phyloP scores from a whole-genome alignment of 139 green algal genomes.

The Micractinium conductrix region DNA sequence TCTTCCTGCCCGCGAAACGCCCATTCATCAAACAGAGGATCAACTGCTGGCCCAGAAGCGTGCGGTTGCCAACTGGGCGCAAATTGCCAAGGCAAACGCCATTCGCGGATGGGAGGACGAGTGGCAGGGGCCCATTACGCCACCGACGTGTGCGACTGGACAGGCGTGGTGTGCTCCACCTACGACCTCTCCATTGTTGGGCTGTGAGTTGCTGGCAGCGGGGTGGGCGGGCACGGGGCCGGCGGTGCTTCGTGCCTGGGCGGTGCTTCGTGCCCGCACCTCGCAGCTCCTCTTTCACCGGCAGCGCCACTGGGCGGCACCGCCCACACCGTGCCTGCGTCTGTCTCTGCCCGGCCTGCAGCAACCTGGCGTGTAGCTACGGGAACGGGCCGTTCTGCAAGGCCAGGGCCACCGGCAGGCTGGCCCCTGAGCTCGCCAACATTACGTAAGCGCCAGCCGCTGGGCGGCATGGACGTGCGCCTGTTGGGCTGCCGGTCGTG shows the following conservation, averaged over 20 bases:
- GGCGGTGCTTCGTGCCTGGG: neutral
- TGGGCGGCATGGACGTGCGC: too few species aligned
- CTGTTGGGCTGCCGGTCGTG: too few species aligned
- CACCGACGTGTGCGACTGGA: conserved; percentile 4
- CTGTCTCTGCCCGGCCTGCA: neutral
- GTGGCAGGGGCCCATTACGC: neutral
- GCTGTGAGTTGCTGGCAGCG: neutral
- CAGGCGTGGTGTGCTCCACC: neutral
- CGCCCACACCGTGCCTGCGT: neutral
- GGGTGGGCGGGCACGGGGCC: too few species aligned
- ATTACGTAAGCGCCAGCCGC: neutral
- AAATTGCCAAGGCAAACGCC: neutral
- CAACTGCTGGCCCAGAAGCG: conserved; percentile 9
- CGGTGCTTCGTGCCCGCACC: neutral
- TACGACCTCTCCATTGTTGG: neutral
- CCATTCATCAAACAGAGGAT: neutral
- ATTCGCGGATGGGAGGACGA: neutral
- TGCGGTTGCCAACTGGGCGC: conserved; percentile 6
- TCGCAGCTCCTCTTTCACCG: too few species aligned
- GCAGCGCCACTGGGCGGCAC: too few species aligned
- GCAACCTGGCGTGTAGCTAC: neutral
- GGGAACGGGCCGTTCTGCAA: neutral
- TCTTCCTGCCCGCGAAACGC: neutral
- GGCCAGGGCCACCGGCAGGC: neutral
- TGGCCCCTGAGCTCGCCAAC: neutral